Conservation (phyloP, 202 grass and related monocot genomes). For the Dendrocalamus latiflorus region DNA sequence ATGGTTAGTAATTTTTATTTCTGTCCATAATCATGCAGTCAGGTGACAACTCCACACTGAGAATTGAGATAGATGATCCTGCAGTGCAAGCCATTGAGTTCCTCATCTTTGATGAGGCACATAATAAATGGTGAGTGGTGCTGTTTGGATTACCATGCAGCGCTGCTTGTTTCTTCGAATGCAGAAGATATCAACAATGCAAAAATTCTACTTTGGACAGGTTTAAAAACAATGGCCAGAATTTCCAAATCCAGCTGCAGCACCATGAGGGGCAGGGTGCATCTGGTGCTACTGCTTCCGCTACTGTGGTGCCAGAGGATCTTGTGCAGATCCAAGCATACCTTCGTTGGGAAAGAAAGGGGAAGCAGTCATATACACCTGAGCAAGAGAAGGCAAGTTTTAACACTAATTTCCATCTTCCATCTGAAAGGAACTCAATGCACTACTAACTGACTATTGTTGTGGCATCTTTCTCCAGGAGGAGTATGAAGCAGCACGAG, state of each 20-base stretch:
- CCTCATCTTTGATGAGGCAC: slow-evolving; percentile 64
- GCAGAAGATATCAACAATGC: background rate
- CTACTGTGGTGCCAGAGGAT: slow-evolving; percentile 73
- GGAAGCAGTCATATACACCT: slow-evolving; percentile 84
- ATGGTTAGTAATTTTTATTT: slow-evolving; percentile 6
- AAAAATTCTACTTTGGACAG: slow-evolving; percentile 38
- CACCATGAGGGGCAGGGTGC: slow-evolving; percentile 25
- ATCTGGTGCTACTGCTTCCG: slow-evolving; percentile 32
- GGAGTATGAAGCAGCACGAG: slow-evolving; percentile 90
- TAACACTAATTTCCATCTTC: background rate
- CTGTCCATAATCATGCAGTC: slow-evolving; percentile 42
- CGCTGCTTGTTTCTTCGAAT: slow-evolving; percentile 10
- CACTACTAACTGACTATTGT: background rate
- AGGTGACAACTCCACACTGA: slow-evolving; percentile 63
- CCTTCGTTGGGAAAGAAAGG: slow-evolving; percentile 92
- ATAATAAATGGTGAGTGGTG: slow-evolving; percentile 78
- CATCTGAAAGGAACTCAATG: background rate
- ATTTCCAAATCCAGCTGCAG: slow-evolving; percentile 72
- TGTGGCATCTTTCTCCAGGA: slow-evolving; percentile 47
- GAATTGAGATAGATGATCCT: slow-evolving; percentile 80
- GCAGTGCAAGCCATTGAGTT: slow-evolving; percentile 76
- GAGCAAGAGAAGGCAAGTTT: slow-evolving; percentile 80
- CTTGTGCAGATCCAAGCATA: slow-evolving; percentile 98
- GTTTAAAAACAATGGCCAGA: slow-evolving; percentile 88
- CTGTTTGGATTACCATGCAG: slow-evolving; percentile 12